Evolutionary conservation across 148 eudicot genomes (phyloP).

Genomic region (Beta vulgaris): DNA sequence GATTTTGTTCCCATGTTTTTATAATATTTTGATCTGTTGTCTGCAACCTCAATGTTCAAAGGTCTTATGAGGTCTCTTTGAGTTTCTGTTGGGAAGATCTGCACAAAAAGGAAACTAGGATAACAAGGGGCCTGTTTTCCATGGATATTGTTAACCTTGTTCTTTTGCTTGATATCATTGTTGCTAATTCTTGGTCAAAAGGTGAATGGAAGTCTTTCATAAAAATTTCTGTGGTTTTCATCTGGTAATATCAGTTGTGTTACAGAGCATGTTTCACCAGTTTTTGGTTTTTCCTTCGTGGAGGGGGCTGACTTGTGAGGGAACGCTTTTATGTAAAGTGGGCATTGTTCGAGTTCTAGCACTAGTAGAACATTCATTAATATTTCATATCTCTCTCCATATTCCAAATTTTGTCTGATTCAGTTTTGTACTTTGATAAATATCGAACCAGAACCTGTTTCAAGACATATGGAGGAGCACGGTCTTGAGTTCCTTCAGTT

Average conservation of each 20-base stretch:
- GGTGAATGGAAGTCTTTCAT: background rate
- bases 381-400: background rate
- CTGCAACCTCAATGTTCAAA: background rate
- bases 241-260: background rate
- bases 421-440: background rate
- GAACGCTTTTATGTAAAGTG: background rate
- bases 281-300: background rate
- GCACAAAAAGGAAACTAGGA: background rate
- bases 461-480: conserved; percentile 90
- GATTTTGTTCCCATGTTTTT: background rate
- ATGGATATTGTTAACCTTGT: background rate
- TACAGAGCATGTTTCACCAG: background rate
- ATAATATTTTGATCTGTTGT: background rate
- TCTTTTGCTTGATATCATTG: background rate
- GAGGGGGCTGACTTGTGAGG: background rate
- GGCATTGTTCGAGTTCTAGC: background rate
- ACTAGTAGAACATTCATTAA: background rate
- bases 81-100: background rate
- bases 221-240: background rate
- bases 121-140: background rate
- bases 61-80: background rate
- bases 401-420: background rate
- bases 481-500: conserved; percentile 98
- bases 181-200: background rate
- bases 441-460: conserved; percentile 64